A percentile compares a stretch with the other conserved stretches of the same genome.
Conservation (phyloP, 345 rosid species). For the Geranium brycei region DNA sequence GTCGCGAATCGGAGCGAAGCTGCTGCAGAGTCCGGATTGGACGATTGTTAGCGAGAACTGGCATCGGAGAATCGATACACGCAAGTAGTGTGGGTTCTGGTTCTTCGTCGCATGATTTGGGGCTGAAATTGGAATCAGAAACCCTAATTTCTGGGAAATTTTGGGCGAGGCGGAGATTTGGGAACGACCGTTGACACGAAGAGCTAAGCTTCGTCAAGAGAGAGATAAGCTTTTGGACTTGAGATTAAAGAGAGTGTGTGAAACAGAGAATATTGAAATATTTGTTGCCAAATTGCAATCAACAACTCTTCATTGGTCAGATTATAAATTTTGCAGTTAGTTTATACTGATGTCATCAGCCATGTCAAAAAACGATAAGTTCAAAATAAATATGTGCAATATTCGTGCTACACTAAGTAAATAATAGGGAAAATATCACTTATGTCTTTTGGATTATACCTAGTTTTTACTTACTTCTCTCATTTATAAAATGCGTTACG, state of each 20-base stretch:
- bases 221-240: slow-evolving; percentile 4
- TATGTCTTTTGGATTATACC: too few relatives aligned
- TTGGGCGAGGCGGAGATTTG: not conserved
- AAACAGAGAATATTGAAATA: not conserved
- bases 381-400: too few relatives aligned
- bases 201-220: not conserved
- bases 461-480: too few relatives aligned
- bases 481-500: too few relatives aligned
- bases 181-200: not conserved
- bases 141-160: not conserved
- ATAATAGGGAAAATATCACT: too few relatives aligned
- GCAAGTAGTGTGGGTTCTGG: not conserved
- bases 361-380: too few relatives aligned
- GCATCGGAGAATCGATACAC: not conserved
- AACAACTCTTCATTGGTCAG: not conserved
- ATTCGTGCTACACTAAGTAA: too few relatives aligned
- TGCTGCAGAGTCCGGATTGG: not conserved
- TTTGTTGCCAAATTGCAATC: too few relatives aligned
- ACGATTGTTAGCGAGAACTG: not conserved
- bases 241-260: not conserved
- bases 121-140: not conserved
- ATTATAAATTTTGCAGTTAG: too few relatives aligned
- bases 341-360: too few relatives aligned
- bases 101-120: not conserved
- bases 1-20: not conserved